A percentile compares a stretch with the other conserved stretches of the same genome.
phyloP scores from a whole-genome alignment of 495 filamentous ascomycete species.

The Aspergillus bertholletiae region DNA sequence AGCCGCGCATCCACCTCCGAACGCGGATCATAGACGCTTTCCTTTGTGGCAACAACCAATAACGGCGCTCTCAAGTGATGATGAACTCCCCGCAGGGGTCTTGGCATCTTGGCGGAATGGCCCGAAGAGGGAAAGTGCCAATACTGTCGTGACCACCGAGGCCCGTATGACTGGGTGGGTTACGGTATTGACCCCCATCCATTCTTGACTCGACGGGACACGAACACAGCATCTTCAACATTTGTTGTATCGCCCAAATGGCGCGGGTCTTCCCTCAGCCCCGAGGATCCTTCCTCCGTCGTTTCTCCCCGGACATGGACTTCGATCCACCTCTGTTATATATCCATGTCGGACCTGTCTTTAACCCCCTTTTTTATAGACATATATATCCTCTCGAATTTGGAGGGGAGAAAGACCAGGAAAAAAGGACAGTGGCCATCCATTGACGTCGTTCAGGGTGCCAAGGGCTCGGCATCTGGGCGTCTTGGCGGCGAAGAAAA shows the following conservation, averaged over 20 bases:
- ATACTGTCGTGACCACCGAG: background rate
- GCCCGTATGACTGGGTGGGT: background rate
- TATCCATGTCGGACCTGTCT: constrained; percentile 1
- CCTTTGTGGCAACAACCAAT: constrained; percentile 16
- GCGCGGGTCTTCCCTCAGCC: constrained; percentile 6
- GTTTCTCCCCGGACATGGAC: background rate
- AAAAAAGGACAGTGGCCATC: constrained; percentile 3
- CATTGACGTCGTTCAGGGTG: constrained; percentile 17
- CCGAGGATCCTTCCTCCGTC: constrained; percentile 3
- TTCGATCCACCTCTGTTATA: no score
- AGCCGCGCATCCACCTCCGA: constrained; percentile 15
- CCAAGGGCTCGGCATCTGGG: constrained; percentile 47
- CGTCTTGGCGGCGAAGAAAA: constrained; percentile 38
- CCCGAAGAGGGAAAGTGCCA: background rate
- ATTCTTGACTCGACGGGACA: background rate
- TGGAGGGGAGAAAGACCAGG: no score
- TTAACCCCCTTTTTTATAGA: background rate
- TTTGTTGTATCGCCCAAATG: background rate
- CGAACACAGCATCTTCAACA: background rate
- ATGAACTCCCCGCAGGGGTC: constrained; percentile 20
- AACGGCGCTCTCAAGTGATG: background rate
- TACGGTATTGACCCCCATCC: background rate
- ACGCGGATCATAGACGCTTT: constrained; percentile 25
- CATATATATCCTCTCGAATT: no score
- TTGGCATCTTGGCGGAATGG: constrained; percentile 37